A percentile compares a stretch with the other conserved stretches of the same genome.
Conservation (phyloP, 108 stramenopile species). For the Cylindrotheca closterium region DNA sequence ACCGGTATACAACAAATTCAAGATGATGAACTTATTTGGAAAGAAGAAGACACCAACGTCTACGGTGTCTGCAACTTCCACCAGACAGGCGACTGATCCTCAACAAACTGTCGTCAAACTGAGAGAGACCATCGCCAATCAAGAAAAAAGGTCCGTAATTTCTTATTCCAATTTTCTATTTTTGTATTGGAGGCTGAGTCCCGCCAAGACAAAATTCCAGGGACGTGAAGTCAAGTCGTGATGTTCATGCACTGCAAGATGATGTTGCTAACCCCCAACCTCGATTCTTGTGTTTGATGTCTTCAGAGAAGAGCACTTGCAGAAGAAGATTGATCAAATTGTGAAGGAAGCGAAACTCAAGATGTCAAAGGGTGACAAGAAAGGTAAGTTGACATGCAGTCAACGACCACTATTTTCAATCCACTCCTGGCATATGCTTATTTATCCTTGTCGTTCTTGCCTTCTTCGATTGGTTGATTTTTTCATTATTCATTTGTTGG, state of each 20-base stretch:
- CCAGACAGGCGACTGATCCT: slow-evolving; percentile 32
- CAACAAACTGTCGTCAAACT: slow-evolving; percentile 66
- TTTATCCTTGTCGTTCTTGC: slow-evolving; percentile 5
- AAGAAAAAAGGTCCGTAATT: slow-evolving; percentile 82
- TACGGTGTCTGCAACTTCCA: slow-evolving; percentile 40
- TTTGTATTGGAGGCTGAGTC: slow-evolving; percentile 7
- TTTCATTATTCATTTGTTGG: too few species aligned
- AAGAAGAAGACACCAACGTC: slow-evolving; percentile 38
- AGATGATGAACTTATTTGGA: slow-evolving; percentile 46
- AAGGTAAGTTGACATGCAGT: slow-evolving; percentile 55
- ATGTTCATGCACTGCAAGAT: too few species aligned
- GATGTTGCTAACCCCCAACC: too few species aligned
- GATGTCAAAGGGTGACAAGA: slow-evolving; percentile 94
- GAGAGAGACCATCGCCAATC: slow-evolving; percentile 70
- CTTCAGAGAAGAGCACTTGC: slow-evolving; percentile 57
- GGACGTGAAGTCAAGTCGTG: background rate
- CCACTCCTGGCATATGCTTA: background rate
- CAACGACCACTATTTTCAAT: too few species aligned
- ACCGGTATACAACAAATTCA: background rate
- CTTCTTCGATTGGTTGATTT: too few species aligned
- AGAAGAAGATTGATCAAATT: slow-evolving; percentile 79
- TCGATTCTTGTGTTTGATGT: too few species aligned
- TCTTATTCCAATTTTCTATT: slow-evolving; percentile 22
- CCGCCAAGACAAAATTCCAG: background rate
- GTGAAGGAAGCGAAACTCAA: slow-evolving; percentile 90